These are phyloP conservation scores for Parascedosporium putredinis DNA, from an alignment of 2,329 filamentous ascomycete genomes.

Conservation along the genomic window DNA sequence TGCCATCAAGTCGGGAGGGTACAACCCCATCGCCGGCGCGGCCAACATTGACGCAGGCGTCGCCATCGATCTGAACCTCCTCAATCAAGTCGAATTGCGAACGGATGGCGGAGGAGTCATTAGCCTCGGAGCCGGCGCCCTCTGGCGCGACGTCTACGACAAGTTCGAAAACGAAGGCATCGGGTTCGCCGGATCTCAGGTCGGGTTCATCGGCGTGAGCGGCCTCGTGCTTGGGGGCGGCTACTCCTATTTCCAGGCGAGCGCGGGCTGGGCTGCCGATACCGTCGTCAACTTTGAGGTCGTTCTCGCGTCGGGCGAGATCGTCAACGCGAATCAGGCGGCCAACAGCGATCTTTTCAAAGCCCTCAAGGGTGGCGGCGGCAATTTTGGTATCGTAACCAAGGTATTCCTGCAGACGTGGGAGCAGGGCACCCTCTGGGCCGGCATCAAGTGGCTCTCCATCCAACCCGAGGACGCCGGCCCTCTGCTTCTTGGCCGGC, in stretches of 20 bases:
- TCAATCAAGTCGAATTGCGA: not conserved
- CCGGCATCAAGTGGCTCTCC: too few relatives aligned
- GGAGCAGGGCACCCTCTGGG: not conserved
- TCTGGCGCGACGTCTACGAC: not conserved
- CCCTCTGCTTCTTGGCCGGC: not conserved
- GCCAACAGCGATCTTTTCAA: not conserved
- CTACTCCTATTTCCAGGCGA: not conserved
- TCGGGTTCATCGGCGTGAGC: not conserved
- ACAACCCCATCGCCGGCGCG: not conserved
- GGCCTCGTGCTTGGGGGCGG: not conserved
- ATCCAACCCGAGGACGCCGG: not conserved
- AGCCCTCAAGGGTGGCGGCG: not conserved
- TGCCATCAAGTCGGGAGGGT: not conserved
- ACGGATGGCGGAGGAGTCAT: not conserved
- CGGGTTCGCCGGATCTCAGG: not conserved
- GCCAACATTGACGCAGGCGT: not conserved
- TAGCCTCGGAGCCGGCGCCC: not conserved
- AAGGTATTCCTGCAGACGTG: not conserved
- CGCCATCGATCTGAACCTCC: not conserved
- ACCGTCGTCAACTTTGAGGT: not conserved
- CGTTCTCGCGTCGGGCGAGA: not conserved
- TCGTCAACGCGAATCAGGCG: not conserved
- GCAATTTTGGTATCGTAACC: not conserved
- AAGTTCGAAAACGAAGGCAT: not conserved
- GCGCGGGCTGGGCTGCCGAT: not conserved